Evolutionary conservation across 805 yeast genomes (phyloP), one percentile per base, ranked within the genome.

Genomic region (Wickerhamiella occidentalis): DNA sequence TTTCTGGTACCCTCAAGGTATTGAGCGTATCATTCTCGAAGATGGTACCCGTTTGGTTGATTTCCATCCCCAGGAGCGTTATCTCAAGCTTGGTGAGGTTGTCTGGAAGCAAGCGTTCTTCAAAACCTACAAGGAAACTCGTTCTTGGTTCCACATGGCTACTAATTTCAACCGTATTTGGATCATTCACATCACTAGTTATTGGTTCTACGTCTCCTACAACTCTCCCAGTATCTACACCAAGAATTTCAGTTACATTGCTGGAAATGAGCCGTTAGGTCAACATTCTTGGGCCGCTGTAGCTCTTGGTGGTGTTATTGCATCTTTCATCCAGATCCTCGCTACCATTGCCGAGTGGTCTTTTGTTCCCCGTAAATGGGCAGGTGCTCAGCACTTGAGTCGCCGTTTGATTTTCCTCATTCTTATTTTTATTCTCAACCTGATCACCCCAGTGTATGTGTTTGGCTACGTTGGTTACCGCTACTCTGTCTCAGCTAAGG

Each of bases 1-100:
- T 60, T 92, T 94, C 71, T 92, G 99, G 99, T 92, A 94, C 70
- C 96, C 97, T 44, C 97, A 94, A 71, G 99, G 98, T 75, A 84
- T 92, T 56, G 81, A 94, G 52, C 82, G 92, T 69, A 88, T 92
- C 60, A 77, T 82, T 46, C 77, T 90, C 61, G 92, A 83, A 64
- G 97, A 92, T 64, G 96, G 95, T 57, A 74, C 95, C 17, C 80
- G 95, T 65, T 73, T 92, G 59, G 85, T 88, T 47, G 97, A 92
- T 60, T 70, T 88, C 60, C 94, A 96, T 33, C 77, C 79, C 51
- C 85, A 79, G 61, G 96, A 92, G 69, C 83, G 99, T 68, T 94
- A 79, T 65, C 74, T 79, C 61, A 79, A 83, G 67, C 75, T 92
- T 52, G 95, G 96, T 58, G 96, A 92, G 58, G 90, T 87, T 54